Percentiles rank a stretch among this genome's conserved stretches.
Conservation (phyloP, 805 yeast species). For the Lipomyces chichibuensis region DNA sequence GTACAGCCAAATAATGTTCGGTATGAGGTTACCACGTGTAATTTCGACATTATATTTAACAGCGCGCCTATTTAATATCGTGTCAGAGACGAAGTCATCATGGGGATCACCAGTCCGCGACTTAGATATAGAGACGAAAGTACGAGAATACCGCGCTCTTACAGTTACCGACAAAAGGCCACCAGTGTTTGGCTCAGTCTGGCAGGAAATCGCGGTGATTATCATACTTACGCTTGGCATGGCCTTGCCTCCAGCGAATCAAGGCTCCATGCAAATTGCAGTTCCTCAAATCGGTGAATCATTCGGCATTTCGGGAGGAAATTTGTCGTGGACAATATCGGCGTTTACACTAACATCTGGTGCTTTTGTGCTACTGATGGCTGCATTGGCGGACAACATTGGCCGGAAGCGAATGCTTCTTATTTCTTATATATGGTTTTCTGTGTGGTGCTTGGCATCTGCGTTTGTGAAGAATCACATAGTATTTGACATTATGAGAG, state of each 20-base stretch:
- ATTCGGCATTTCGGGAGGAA: slow-evolving; percentile 48
- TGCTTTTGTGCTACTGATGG: slow-evolving; percentile 49
- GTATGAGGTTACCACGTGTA: not conserved
- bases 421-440: slow-evolving; percentile 43
- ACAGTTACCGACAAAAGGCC: slow-evolving; percentile 41
- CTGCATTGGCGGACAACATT: slow-evolving; percentile 51
- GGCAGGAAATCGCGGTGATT: slow-evolving; percentile 41
- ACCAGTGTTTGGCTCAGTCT: slow-evolving; percentile 42
- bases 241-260: slow-evolving; percentile 47
- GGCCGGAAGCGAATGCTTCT: slow-evolving; percentile 50
- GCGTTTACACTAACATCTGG: slow-evolving; percentile 51
- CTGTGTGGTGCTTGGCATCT: slow-evolving; percentile 45
- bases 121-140: not conserved
- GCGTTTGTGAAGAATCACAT: slow-evolving; percentile 41
- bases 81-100: not conserved
- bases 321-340: slow-evolving; percentile 50
- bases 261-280: slow-evolving; percentile 47
- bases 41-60: not conserved
- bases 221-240: slow-evolving; percentile 47
- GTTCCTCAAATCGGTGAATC: slow-evolving; percentile 44
- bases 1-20: not conserved
- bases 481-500: slow-evolving; percentile 48
- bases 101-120: not conserved
- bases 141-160: slow-evolving; percentile 1
- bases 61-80: not conserved